Evolutionary conservation across 345 rosid genomes (phyloP), one percentile per base, ranked within the genome.

Genomic region (Sonneratia caseolaris): DNA sequence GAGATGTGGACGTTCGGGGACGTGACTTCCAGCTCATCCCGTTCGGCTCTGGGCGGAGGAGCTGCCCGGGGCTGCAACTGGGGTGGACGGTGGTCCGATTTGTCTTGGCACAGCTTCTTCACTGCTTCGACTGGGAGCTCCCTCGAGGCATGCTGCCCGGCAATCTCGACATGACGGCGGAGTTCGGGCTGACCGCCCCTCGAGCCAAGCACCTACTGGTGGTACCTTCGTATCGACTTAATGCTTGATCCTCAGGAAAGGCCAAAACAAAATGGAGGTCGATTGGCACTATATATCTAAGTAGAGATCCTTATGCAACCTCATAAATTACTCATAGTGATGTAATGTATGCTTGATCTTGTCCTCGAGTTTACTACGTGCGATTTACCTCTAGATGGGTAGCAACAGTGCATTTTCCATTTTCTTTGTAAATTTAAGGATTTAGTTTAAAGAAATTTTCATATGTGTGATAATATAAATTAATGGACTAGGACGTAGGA

Each of bases 111-210:
- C 90, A 86, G 16, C 57, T 84, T 22, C 78, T 81, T 9, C 88
- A 86, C 75, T 82, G 86, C 81, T 86, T 86, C 66, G 78, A 77
- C 53, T 84, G 86, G 90, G 76, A 82, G 49, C 82, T 84, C 1
- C 85, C 86, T 0, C 37, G 74, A 5, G 73, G 59, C 14, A 72
- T 76, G 76, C 51, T 35, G 47, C 70, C 79, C 0, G 22, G 4
- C 0, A 84, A 84, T 0, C 48, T 84, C 42, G 84, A 86, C 71
- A 84, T 86, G 88, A 75, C 74, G 0, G 87, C 84, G 66, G 78
- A 68, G 53, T 84, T 82, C 5, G 35, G 86, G 35, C 71, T 83
- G 3, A 77, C 68, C 1, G 69, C 73, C 21, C 81, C 83, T 0
- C 75, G 83, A 51, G 81, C 88, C 7, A 72, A 74, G 16, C 88